Evolutionary conservation across 768 basidiomycete genomes (phyloP).

Genomic region (Pleurotus sapidus): DNA sequence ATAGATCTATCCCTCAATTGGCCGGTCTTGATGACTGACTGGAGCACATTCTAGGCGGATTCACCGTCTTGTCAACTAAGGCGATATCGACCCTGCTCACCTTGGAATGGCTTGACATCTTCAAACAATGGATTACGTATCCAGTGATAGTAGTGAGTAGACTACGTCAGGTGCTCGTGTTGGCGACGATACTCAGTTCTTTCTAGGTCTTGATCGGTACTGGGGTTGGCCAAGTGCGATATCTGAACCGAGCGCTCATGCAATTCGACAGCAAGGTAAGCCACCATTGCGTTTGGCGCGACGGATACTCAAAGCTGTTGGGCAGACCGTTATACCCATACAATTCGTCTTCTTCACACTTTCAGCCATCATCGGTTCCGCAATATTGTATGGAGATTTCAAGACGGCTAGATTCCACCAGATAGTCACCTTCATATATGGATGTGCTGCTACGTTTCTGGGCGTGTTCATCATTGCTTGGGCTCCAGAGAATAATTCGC

Average conservation of each 20-base stretch:
- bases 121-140: constrained; percentile 81
- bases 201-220: constrained; percentile 65
- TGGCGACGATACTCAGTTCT: constrained; percentile 9
- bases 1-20: background rate
- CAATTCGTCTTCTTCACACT: constrained; percentile 96
- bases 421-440: constrained; percentile 81
- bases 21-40: background rate
- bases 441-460: constrained; percentile 83
- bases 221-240: constrained; percentile 81
- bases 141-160: constrained; percentile 64
- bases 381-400: constrained; percentile 94
- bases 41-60: constrained; percentile 58
- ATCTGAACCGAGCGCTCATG: constrained; percentile 86
- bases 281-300: background rate
- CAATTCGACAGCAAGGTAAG: constrained; percentile 87
- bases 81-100: constrained; percentile 86
- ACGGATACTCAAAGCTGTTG: background rate
- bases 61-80: constrained; percentile 93
- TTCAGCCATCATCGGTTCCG: constrained; percentile 89
- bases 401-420: constrained; percentile 76
- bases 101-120: constrained; percentile 71
- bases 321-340: constrained; percentile 83
- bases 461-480: constrained; percentile 90
- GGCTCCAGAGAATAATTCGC: constrained; percentile 33
- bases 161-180: background rate